Evolutionary conservation across 75 land plant genomes (phyloP), one percentile per base, ranked within the genome.

Genomic region (Larix kaempferi): DNA sequence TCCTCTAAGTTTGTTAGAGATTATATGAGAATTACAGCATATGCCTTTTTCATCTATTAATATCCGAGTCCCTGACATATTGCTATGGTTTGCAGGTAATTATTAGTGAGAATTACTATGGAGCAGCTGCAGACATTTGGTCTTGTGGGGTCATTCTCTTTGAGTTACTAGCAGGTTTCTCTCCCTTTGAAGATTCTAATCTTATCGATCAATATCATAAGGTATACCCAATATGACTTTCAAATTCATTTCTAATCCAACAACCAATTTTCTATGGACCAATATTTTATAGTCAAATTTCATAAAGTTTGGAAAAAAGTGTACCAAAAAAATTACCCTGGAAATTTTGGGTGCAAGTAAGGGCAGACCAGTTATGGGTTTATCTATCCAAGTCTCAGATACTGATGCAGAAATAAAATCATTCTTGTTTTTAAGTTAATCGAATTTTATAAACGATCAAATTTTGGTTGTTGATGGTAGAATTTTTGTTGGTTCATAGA

Each of bases 61-160:
- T 29, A 29, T 77, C 54, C n/a, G n/a, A n/a, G n/a, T n/a, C n/a
- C n/a, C n/a, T 77, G 14, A 22, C 11, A 14, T 79, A 1, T 49
- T 49, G 12, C 54, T 49, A 10, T 10, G 62, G 49, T 62, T 11
- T 41, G 58, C 78, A 89, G 92, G 83, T 91, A 21, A 77, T 91
- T 16, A 49, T 54, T n/a, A 57, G 79, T 39, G 77, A 81, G 59
- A 76, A 79, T 1, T 91, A 88, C 74, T 84, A 86, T 27, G 93
- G 93, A 75, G 83, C 88, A 54, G 78, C 89, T 29, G 91, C 87
- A 56, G 93, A 91, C 79, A 23, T 88, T 71, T 91, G 91, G 91
- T 86, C 93, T 25, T 91, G 93, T 74, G 93, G 91, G 27, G 89
- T 91, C 6, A 82, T 88, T 73, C 93, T 91, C 33, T 91, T 84